Conservation (phyloP, 2,329 filamentous ascomycete species). For the Chaetomium sp. region DNA sequence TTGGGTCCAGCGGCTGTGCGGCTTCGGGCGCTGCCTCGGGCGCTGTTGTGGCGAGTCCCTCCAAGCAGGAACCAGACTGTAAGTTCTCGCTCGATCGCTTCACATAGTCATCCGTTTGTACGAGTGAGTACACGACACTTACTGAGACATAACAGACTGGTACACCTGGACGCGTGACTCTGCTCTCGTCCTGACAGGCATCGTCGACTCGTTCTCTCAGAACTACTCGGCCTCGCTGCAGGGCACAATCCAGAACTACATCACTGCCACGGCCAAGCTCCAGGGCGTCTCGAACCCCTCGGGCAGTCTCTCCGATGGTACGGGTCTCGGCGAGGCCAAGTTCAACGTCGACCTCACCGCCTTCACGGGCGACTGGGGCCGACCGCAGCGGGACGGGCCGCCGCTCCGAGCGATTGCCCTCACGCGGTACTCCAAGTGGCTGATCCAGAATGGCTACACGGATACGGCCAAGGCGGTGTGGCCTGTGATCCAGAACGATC, state of each 20-base stretch:
- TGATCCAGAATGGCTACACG: slow-evolving; percentile 59
- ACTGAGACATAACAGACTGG: slow-evolving; percentile 47
- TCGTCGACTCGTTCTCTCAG: slow-evolving; percentile 59
- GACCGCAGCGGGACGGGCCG: slow-evolving; percentile 74
- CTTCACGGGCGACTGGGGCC: slow-evolving; percentile 66
- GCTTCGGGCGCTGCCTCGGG: slow-evolving; percentile 42
- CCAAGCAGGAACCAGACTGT: slow-evolving; percentile 50
- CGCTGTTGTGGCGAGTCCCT: slow-evolving; percentile 52
- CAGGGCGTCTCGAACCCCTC: slow-evolving; percentile 66
- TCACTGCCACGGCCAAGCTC: slow-evolving; percentile 58
- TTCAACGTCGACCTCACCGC: slow-evolving; percentile 58
- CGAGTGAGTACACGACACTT: neutral
- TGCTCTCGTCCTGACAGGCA: slow-evolving; percentile 60
- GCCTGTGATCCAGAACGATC: slow-evolving; percentile 70
- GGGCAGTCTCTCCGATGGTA: slow-evolving; percentile 46
- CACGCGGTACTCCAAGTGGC: slow-evolving; percentile 65
- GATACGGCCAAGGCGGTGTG: slow-evolving; percentile 53
- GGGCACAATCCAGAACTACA: slow-evolving; percentile 58
- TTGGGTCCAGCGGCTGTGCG: slow-evolving; percentile 48
- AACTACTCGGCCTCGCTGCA: slow-evolving; percentile 54
- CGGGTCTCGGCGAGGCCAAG: slow-evolving; percentile 65
- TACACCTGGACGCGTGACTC: slow-evolving; percentile 76
- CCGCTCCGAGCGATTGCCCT: slow-evolving; percentile 68
- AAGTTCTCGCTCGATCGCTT: slow-evolving; percentile 23
- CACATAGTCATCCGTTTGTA: neutral